Conservation (phyloP, 129 eudicot genomes). For the Rutidosis leptorrhynchoides region DNA sequence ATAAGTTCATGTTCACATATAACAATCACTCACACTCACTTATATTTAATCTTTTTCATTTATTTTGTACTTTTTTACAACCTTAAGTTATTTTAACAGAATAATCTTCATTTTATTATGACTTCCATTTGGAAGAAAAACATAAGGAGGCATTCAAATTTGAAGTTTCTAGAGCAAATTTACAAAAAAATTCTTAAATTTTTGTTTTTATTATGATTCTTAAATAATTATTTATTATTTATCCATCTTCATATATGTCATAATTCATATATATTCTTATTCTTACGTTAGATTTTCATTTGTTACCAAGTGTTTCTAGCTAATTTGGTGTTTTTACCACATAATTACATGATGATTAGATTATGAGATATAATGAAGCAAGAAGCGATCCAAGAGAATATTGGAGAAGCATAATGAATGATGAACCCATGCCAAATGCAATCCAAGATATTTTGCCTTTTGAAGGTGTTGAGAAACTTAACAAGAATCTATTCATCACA, state of each 20-base stretch:
- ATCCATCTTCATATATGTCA: too few relatives aligned
- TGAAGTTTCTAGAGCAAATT: too few relatives aligned
- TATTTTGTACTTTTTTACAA: background rate
- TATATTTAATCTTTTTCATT: background rate
- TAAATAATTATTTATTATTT: too few relatives aligned
- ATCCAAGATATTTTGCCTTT: conserved; percentile 38
- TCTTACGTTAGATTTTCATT: too few relatives aligned
- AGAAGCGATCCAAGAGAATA: conserved; percentile 52
- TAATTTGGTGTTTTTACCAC: conserved; percentile 2
- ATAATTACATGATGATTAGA: conserved; percentile 32
- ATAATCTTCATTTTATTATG: too few relatives aligned
- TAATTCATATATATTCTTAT: too few relatives aligned
- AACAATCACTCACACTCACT: background rate
- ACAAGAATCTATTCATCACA: conserved; percentile 32
- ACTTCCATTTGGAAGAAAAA: too few relatives aligned
- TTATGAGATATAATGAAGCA: conserved; percentile 32
- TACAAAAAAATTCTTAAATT: too few relatives aligned
- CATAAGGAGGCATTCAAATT: too few relatives aligned
- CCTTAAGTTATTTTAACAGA: too few relatives aligned
- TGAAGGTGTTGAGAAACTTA: conserved; percentile 15
- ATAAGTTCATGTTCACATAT: background rate
- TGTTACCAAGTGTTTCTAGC: too few relatives aligned
- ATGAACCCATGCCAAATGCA: conserved; percentile 58
- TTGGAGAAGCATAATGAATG: conserved; percentile 62
- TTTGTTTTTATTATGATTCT: too few relatives aligned